These are phyloP conservation scores for Chrysoporthe austroafricana DNA, from an alignment of 2,329 filamentous ascomycete species.

Conservation along the genomic window DNA sequence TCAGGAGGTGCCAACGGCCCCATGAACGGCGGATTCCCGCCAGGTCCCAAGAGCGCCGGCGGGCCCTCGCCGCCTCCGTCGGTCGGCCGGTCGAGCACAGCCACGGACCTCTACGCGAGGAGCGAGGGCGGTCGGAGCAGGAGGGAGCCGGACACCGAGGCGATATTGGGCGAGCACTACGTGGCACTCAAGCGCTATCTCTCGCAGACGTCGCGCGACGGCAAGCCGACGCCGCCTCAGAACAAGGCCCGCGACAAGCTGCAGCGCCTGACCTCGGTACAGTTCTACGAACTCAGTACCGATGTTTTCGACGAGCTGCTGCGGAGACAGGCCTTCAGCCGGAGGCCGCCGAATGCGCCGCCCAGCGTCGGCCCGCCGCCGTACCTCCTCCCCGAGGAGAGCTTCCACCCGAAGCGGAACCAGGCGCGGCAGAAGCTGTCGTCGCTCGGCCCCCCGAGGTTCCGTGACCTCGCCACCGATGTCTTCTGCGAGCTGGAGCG, in stretches of 20 bases:
- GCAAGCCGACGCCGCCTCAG: constrained; percentile 72
- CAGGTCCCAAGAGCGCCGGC: constrained; percentile 59
- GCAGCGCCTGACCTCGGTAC: constrained; percentile 82
- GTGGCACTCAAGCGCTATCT: constrained; percentile 77
- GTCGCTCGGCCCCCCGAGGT: constrained; percentile 82
- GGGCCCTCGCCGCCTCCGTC: constrained; percentile 87
- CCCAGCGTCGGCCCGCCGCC: constrained; percentile 62
- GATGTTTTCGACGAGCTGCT: constrained; percentile 96
- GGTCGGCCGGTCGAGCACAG: constrained; percentile 82
- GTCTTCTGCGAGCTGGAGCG: constrained; percentile 95
- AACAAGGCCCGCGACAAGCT: constrained; percentile 96
- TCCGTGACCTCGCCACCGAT: constrained; percentile 90
- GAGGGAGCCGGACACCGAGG: constrained; percentile 63
- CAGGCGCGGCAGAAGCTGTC: constrained; percentile 96
- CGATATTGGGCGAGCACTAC: constrained; percentile 79
- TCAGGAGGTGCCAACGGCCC: constrained; percentile 65
- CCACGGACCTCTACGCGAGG: constrained; percentile 70
- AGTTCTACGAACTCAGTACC: constrained; percentile 96
- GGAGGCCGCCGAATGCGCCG: constrained; percentile 55
- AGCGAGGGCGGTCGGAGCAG: constrained; percentile 67
- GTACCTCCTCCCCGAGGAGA: constrained; percentile 81
- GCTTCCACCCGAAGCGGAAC: constrained; percentile 96
- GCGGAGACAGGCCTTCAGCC: constrained; percentile 74
- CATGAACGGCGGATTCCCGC: constrained; percentile 63
- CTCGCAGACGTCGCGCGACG: constrained; percentile 70